These are phyloP conservation scores for Mallotus nudiflorus DNA, from an alignment of 345 rosid genomes.

Conservation along the genomic window DNA sequence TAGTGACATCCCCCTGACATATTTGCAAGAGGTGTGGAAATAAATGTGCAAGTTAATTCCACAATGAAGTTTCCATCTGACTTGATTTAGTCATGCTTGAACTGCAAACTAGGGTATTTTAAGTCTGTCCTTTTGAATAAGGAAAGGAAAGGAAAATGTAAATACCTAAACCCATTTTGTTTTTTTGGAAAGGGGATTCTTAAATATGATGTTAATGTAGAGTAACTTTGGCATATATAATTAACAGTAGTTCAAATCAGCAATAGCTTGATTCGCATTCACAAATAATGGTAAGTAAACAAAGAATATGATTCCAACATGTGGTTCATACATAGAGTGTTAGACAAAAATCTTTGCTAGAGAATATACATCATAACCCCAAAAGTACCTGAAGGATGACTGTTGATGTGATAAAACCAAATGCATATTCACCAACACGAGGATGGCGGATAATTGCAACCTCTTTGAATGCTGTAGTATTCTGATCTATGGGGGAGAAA, in stretches of 20 bases:
- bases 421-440: constrained; percentile 92
- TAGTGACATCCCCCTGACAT: background rate
- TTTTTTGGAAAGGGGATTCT: no score
- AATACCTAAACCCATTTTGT: no score
- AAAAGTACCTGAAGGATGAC: constrained; percentile 75
- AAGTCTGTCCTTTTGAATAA: background rate
- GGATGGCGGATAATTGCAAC: constrained; percentile 95
- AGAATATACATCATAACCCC: background rate
- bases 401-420: constrained; percentile 91
- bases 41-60: no score
- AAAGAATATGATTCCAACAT: background rate
- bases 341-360: background rate
- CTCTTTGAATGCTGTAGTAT: constrained; percentile 92
- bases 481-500: constrained; percentile 61
- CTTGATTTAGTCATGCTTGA: background rate
- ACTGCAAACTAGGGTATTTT: background rate
- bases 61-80: background rate
- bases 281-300: background rate
- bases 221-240: no score
- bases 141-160: no score
- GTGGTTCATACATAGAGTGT: background rate
- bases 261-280: background rate
- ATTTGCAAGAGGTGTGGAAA: no score
- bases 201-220: no score
- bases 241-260: background rate